phyloP scores from a whole-genome alignment of 73 alveolate genomes.

The Tetrahymena elliotti region DNA sequence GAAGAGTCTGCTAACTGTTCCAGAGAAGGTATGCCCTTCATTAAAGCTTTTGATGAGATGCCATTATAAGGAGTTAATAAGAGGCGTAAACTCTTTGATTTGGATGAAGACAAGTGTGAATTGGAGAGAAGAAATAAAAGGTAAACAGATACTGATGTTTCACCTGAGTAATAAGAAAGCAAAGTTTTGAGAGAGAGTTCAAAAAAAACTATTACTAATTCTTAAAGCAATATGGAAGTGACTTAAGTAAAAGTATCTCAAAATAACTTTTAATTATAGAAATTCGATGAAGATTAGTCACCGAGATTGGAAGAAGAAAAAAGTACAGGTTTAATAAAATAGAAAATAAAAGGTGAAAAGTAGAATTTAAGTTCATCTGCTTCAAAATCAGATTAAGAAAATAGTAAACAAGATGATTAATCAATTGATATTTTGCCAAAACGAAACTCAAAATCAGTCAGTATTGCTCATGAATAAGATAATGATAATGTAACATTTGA shows the following conservation, averaged over 20 bases:
- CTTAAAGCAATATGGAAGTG: not conserved
- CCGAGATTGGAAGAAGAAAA: not conserved
- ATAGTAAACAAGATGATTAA: not conserved
- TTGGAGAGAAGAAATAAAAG: not conserved
- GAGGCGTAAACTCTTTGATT: not conserved
- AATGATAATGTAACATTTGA: not conserved
- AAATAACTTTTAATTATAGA: not conserved
- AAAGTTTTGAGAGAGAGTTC: not conserved
- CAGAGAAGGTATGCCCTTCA: not conserved
- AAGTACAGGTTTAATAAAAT: no score
- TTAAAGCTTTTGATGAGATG: not conserved
- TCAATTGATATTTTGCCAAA: not conserved
- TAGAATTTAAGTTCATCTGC: not conserved
- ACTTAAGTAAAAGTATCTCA: not conserved
- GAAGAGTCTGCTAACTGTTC: not conserved
- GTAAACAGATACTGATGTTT: not conserved
- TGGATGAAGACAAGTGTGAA: not conserved
- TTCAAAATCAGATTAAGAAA: not conserved
- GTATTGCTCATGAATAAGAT: not conserved
- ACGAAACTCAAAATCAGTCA: not conserved
- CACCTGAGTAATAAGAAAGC: not conserved
- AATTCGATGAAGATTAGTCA: not conserved
- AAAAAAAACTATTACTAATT: not conserved
- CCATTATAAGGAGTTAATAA: not conserved
- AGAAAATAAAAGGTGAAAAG: not conserved